Conservation (phyloP, 2,329 filamentous ascomycete genomes). For the Alternaria angustiovoidea region DNA sequence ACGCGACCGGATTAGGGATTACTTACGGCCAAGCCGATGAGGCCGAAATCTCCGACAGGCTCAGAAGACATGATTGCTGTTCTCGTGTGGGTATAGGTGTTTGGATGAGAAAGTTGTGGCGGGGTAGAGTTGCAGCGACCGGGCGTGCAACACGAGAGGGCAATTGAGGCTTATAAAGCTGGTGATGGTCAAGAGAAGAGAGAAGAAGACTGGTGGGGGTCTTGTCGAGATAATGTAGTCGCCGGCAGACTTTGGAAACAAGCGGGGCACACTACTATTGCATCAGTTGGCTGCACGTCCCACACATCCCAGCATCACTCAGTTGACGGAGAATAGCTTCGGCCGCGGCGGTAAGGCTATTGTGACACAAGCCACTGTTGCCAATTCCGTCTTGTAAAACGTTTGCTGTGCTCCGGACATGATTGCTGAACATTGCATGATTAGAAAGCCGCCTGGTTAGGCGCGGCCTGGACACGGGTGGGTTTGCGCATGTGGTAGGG, state of each 20-base stretch:
- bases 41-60: constrained; percentile 60
- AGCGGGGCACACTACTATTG: constrained; percentile 42
- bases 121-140: constrained; percentile 43
- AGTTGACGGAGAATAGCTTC: constrained; percentile 21
- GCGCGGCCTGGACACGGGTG: constrained; percentile 2
- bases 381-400: constrained; percentile 19
- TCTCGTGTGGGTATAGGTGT: constrained; percentile 14
- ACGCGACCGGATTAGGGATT: neutral
- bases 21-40: constrained; percentile 61
- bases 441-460: constrained; percentile 13
- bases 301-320: constrained; percentile 19
- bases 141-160: constrained; percentile 39
- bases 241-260: constrained; percentile 45
- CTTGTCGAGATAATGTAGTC: constrained; percentile 45
- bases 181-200: constrained; percentile 33
- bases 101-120: constrained; percentile 22
- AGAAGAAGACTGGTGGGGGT: constrained; percentile 34
- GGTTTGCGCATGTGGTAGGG: constrained; percentile 1
- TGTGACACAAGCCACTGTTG: constrained; percentile 21
- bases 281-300: constrained; percentile 36
- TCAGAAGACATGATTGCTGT: constrained; percentile 49
- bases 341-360: constrained; percentile 42
- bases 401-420: constrained; percentile 16
- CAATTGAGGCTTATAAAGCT: constrained; percentile 32
- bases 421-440: constrained; percentile 17